Conservation (phyloP, 164 flowering plant genomes). For the Berberis vulgaris region DNA sequence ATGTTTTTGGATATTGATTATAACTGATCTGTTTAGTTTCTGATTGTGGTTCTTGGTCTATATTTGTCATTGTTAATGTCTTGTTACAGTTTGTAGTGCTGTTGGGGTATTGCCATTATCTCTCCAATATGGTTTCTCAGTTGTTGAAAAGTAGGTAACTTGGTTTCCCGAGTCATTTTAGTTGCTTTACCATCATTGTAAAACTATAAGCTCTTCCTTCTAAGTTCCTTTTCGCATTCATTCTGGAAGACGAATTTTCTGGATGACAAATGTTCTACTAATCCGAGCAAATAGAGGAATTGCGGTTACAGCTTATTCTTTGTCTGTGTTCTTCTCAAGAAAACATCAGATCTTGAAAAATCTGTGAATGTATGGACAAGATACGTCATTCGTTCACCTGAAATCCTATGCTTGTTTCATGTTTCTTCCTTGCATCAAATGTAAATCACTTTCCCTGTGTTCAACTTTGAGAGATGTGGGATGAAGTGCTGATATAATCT, state of each 20-base stretch:
- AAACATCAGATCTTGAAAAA: too few species aligned
- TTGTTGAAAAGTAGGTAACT: conserved; percentile 72
- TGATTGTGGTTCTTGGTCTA: background rate
- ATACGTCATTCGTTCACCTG: too few species aligned
- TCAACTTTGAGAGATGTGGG: too few species aligned
- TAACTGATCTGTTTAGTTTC: background rate
- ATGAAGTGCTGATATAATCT: too few species aligned
- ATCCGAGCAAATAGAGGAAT: too few species aligned
- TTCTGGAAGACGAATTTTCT: background rate
- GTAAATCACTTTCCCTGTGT: too few species aligned
- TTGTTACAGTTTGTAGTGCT: conserved; percentile 91
- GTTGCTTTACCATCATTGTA: background rate
- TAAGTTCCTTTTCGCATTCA: background rate
- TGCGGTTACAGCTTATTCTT: too few species aligned
- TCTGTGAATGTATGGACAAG: too few species aligned
- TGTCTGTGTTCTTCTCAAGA: too few species aligned
- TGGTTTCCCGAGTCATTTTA: background rate
- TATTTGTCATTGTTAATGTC: conserved; percentile 10
- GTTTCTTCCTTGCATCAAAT: too few species aligned
- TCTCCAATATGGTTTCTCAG: conserved; percentile 86
- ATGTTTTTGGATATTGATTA: background rate
- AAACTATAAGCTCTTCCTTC: background rate
- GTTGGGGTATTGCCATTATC: conserved; percentile 93
- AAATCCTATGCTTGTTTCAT: too few species aligned
- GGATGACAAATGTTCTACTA: background rate